Evolutionary conservation across 2,329 filamentous ascomycete genomes (phyloP).

Genomic region (Fonsecaea nubica): DNA sequence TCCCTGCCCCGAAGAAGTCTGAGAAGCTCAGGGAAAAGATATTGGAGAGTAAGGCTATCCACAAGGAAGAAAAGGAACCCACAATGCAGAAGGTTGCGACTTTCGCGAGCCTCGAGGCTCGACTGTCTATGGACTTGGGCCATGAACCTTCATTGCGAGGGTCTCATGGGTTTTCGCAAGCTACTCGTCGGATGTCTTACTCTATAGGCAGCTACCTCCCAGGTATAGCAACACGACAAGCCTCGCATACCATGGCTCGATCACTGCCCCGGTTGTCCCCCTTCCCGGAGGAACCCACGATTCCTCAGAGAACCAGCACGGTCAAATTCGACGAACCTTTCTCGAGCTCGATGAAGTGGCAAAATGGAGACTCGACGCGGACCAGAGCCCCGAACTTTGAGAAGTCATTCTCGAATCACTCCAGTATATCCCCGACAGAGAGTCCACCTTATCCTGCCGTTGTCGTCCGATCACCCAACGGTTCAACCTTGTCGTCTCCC

Average conservation of each 20-base stretch:
- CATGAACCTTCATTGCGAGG: constrained; percentile 24
- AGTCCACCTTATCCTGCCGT: constrained; percentile 16
- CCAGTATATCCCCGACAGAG: constrained; percentile 18
- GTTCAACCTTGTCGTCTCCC: constrained; percentile 11
- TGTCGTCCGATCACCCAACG: constrained; percentile 4
- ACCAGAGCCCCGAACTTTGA: constrained; percentile 14
- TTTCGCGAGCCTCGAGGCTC: constrained; percentile 31
- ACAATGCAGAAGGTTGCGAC: constrained; percentile 26
- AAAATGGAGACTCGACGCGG: constrained; percentile 3
- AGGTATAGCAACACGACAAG: constrained; percentile 2
- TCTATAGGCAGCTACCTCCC: constrained; percentile 26
- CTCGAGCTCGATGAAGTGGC: constrained; percentile 20
- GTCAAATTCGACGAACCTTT: constrained; percentile 32
- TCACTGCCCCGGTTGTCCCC: constrained; percentile 2
- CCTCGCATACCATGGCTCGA: constrained; percentile 6
- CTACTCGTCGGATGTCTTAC: constrained; percentile 32
- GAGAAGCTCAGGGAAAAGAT: constrained; percentile 31
- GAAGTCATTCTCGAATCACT: constrained; percentile 14
- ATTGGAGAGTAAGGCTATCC: constrained; percentile 10
- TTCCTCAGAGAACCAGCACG: constrained; percentile 25
- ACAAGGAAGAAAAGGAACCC: constrained; percentile 12
- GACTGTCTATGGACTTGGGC: constrained; percentile 29
- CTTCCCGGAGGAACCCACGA: constrained; percentile 1
- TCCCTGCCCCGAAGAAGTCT: constrained; percentile 31
- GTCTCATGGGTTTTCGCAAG: constrained; percentile 28